Evolutionary conservation across 2,329 filamentous ascomycete genomes (phyloP).

Genomic region (Alternaria rosae): DNA sequence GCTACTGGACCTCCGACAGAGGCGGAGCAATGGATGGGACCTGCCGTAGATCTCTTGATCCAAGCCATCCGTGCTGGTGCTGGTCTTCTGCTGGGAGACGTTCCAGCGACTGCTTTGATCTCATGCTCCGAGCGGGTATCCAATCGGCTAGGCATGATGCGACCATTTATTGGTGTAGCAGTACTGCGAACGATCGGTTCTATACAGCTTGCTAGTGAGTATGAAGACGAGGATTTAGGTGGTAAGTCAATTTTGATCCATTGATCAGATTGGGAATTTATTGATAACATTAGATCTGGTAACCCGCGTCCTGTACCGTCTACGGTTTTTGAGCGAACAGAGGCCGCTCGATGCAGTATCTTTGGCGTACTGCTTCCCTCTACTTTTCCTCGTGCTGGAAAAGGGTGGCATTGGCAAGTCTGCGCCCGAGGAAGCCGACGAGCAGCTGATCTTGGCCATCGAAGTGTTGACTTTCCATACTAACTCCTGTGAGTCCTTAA

Average conservation of each 20-base stretch:
- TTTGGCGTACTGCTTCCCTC: conserved; percentile 83
- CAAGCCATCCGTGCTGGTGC: conserved; percentile 80
- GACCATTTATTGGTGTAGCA: conserved; percentile 86
- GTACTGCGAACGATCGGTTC: conserved; percentile 81
- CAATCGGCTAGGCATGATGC: conserved; percentile 74
- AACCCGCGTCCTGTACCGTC: conserved; percentile 86
- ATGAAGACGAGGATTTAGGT: conserved; percentile 81
- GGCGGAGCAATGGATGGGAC: conserved; percentile 84
- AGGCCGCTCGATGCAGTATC: conserved; percentile 91
- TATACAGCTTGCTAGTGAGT: conserved; percentile 72
- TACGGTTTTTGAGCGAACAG: conserved; percentile 90
- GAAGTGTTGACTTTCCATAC: conserved; percentile 92
- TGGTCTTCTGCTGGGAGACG: conserved; percentile 80
- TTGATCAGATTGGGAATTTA: not conserved
- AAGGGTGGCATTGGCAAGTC: conserved; percentile 77
- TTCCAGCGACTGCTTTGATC: conserved; percentile 79
- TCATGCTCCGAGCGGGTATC: conserved; percentile 79
- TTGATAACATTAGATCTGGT: conserved; percentile 64
- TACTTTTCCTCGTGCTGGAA: conserved; percentile 79
- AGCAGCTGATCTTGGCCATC: conserved; percentile 86
- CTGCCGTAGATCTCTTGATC: conserved; percentile 77
- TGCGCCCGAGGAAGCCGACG: conserved; percentile 78
- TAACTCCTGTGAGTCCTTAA: conserved; percentile 65
- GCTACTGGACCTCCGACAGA: conserved; percentile 89
- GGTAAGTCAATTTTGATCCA: conserved; percentile 35